phyloP scores from a whole-genome alignment of 2,329 filamentous ascomycete genomes.

The Mollisiaceae sp. region DNA sequence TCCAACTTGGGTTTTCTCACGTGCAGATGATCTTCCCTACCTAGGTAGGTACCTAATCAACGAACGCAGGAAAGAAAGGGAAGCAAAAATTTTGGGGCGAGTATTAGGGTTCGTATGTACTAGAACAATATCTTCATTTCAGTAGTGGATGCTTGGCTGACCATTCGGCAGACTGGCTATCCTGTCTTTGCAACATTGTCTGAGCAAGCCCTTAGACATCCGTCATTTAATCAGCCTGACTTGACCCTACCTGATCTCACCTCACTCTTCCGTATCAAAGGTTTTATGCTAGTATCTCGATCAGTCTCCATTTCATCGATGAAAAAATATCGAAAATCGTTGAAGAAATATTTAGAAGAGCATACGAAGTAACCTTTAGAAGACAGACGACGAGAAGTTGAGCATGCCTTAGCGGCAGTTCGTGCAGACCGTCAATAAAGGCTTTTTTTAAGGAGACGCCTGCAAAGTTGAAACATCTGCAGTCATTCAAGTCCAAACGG shows the following conservation, averaged over 20 bases:
- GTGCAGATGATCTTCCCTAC: not conserved
- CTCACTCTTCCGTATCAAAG: not conserved
- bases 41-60: no score
- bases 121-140: no score
- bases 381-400: not conserved
- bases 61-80: not conserved
- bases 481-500: not conserved
- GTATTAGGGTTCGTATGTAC: not conserved
- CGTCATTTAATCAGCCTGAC: not conserved
- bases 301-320: not conserved
- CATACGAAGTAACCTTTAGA: not conserved
- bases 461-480: no score
- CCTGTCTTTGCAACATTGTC: not conserved
- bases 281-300: not conserved
- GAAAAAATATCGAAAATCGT: not conserved
- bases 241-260: not conserved
- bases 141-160: not conserved
- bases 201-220: not conserved
- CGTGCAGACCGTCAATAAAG: no score
- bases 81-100: not conserved
- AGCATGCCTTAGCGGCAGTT: not conserved
- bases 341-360: constrained; percentile 10
- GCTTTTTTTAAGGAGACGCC: not conserved
- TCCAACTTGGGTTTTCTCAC: not conserved
- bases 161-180: not conserved